Conservation (phyloP, 805 yeast species). For the Saccharomyces eubayanus region DNA sequence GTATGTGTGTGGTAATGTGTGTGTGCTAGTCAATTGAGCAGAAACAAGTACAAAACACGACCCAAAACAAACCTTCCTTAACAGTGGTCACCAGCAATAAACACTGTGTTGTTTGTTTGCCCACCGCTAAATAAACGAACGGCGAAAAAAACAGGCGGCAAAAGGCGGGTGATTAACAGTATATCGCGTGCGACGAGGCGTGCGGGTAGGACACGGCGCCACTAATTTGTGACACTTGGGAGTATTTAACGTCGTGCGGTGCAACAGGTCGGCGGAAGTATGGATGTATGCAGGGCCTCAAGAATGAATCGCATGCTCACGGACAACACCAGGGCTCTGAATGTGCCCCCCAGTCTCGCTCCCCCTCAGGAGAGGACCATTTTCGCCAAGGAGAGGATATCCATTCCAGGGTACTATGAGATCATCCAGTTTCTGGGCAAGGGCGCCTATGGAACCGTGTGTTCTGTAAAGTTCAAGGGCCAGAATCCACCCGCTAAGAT, state of each 20-base stretch:
- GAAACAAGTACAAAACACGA: neutral
- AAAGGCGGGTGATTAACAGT: conserved; percentile 1
- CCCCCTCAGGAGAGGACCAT: conserved; percentile 21
- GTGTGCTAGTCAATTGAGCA: neutral
- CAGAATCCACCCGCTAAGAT: conserved; percentile 30
- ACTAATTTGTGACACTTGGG: neutral
- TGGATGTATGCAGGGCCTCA: neutral
- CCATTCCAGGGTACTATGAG: conserved; percentile 52
- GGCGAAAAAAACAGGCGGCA: conserved; percentile 2
- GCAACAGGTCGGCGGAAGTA: neutral
- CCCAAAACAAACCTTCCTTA: neutral
- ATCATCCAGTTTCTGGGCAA: conserved; percentile 58
- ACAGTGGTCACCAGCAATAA: neutral
- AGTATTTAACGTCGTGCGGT: neutral
- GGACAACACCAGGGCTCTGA: neutral
- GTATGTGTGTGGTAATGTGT: neutral
- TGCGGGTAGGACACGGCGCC: neutral
- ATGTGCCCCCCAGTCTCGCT: neutral
- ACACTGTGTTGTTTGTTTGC: neutral
- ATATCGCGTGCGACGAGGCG: neutral
- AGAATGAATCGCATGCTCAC: neutral
- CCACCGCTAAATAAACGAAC: conserved; percentile 8
- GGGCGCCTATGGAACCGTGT: conserved; percentile 83
- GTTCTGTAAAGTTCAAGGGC: conserved; percentile 48
- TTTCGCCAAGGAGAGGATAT: conserved; percentile 50